Evolutionary conservation across 495 filamentous ascomycete species (phyloP), one percentile per base, ranked within the genome.

Genomic region (Achaetomiella virescens): DNA sequence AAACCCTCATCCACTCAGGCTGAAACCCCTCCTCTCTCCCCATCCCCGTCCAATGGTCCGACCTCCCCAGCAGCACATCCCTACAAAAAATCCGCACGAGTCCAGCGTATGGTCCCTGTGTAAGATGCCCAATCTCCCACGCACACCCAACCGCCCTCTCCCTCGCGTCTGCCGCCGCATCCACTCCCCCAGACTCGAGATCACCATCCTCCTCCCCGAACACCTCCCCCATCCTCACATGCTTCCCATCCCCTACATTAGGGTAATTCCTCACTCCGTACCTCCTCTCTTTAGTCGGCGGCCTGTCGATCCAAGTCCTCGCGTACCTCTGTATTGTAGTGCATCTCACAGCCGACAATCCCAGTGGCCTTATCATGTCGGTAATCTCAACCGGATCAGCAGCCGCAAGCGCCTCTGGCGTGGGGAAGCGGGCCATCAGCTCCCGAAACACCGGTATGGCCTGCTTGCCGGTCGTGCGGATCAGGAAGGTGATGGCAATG

Each of bases 31-130:
- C 57, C 50, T 56, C 59, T 11, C 54, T 51, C 27, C 68, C 69
- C 7, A 71, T 64, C 4, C 85, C 85, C 58, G 79, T 82, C 80
- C 84, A 87, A 46, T 81, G 79, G 2, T 67, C 61, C 8, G 83
- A 83, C 20, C 81, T 54, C 0, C 81, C 84, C 2, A 90, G 75
- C 29, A 96, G 66, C 43, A 77, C 76, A 68, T 97, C 92, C 1
- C 92, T 79, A 63, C 90, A 95, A 67, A 97, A 97, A 52, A 97
- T 96, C 4, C 93, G 80, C 90, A 97, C 56, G 85, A 90, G 68
- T 97, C 92, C 36, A 95, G 70, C 0, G 69, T 97, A 97, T 1
- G 84, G 79, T 2, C 93, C 92, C n/a, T 88, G 85, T 0, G 91
- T 89, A 35, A 97, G 64, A 66, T 95, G 88, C 0, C 85, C 91